Evolutionary conservation across 148 eudicot species (phyloP), one percentile per base, ranked within the genome.

Genomic region (Fagopyrum esculentum): DNA sequence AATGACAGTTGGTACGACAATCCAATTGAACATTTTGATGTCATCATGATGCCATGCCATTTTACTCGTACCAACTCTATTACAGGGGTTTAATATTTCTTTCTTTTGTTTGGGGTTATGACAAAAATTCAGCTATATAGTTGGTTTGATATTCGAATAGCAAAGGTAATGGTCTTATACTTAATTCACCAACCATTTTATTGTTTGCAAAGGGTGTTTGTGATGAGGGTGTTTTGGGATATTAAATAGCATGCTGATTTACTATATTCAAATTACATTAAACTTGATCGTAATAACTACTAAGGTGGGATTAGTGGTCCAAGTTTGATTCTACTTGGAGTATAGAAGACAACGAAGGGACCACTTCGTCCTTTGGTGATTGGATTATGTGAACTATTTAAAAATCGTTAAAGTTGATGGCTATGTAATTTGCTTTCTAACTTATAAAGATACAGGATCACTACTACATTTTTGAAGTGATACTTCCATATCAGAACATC

Each of bases 311-410:
- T 60, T 60, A 17, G 66, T 60, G 66, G 66, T 60, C 66, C 66
- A 22, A 17, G 9, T 26, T 26, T 22, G 66, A 60, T 60, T 60
- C 66, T 60, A 8, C 40, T 8, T 60, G 66, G 40, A 1, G 29
- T 26, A 60, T 35, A 40, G 13, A 12, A 40, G n/a, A 22, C 16
- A 45, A n/a, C 13, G 46, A 45, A 64, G 70, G 70, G 70, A 64
- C 70, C 70, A 64, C 40, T 64, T 64, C 40, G 46, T 64, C 70
- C 70, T 35, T 22, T 64, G 46, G 7, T 64, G 69, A 15, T 44
- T 63, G 70, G 35, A 64, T 35, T 11, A 35, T 13, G 17, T 64
- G 70, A 64, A 30, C 70, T 40, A 35, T 35, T 64, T 22, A 22
- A 22, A 22, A 22, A 22, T 0, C 26, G 26, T 22, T 30, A 35